Base-by-base conservation (phyloP, 1,139 yeast genomes). In the Candida sp. region DNA sequence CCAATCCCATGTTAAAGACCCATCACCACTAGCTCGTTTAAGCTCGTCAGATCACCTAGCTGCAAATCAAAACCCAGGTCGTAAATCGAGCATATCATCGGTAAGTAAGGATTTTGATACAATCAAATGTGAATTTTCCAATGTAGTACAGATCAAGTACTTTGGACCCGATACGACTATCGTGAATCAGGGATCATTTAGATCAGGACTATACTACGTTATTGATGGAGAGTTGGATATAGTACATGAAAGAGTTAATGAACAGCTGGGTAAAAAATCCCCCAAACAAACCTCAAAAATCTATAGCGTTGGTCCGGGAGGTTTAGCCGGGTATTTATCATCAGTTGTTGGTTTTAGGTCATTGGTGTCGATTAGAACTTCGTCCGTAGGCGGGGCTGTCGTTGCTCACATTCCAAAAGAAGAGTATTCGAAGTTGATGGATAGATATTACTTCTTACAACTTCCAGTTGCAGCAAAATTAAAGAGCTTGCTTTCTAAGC, bases 321-420 rank as follows among this genome's bases (percentile, higher is more conserved):
- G 95, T 1, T 63, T 93, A 19, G 95, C 95, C 0, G 98, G 99
- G 0, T 91, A 88, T 56, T 64, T 91, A 42, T 88, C 96, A 2
- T 78, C 95, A 0, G 67, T 90, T 15, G 77, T 90, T 11, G 95
- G 97, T 0, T 82, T 85, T 51, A 79, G 84, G 47, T 87, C 97
- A 0, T 80, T 89, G 54, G 91, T 84, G 2, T 79, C 82, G 22
- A 77, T 91, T 4, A 75, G 67, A 40, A 60, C 74, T 0, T 85
- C 95, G 2, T 66, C 69, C 22, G 81, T 80, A 38, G 73, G 51
- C 11, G 75, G 76, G 0, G 72, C 79, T 0, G 79, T 85, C 53
- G 84, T 87, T 9, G 98, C 95, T 0, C 82, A 83, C 51, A 62
- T 93, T 19, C 74, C 95, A 0, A 79, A 82, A 44, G 70, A 71